These are phyloP conservation scores for Cladosporium halotolerans DNA, from an alignment of 2,329 filamentous ascomycete genomes.

Conservation along the genomic window DNA sequence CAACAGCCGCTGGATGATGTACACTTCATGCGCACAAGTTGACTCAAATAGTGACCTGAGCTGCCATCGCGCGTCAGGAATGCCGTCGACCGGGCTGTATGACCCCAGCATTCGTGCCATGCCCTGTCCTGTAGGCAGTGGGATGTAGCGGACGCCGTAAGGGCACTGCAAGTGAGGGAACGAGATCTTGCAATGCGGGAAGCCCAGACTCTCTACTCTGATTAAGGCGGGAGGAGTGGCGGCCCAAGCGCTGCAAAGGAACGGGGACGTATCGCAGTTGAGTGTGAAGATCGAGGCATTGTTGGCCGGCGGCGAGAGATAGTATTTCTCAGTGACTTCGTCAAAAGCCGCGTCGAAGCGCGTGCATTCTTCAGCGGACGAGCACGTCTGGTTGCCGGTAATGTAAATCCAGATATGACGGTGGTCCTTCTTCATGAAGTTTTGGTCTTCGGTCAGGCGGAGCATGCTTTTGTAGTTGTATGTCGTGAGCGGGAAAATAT, in stretches of 20 bases:
- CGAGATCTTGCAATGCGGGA: not conserved
- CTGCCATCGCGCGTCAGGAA: constrained; percentile 7
- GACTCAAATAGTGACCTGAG: constrained; percentile 6
- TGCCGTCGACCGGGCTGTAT: constrained; percentile 1
- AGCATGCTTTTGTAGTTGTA: constrained; percentile 4
- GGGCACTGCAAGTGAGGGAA: constrained; percentile 1
- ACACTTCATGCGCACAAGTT: constrained; percentile 6
- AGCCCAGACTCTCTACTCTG: not conserved
- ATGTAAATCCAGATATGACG: constrained; percentile 6
- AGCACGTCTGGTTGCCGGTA: not conserved
- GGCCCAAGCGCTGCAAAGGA: constrained; percentile 1
- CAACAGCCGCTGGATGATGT: constrained; percentile 1
- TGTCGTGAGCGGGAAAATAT: not conserved
- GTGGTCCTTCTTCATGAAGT: constrained; percentile 3
- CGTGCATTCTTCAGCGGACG: not conserved
- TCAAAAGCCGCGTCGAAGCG: constrained; percentile 6
- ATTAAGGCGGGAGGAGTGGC: not conserved
- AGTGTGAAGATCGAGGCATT: constrained; percentile 7
- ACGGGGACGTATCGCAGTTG: constrained; percentile 8
- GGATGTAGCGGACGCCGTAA: constrained; percentile 4
- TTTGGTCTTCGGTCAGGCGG: constrained; percentile 4
- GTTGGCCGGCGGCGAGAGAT: constrained; percentile 1
- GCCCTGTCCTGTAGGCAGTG: not conserved
- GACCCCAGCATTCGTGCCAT: constrained; percentile 2
- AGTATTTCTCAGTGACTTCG: not conserved